These are phyloP conservation scores for Epichloe amarillans DNA, from an alignment of 2,329 filamentous ascomycete species.

Conservation along the genomic window DNA sequence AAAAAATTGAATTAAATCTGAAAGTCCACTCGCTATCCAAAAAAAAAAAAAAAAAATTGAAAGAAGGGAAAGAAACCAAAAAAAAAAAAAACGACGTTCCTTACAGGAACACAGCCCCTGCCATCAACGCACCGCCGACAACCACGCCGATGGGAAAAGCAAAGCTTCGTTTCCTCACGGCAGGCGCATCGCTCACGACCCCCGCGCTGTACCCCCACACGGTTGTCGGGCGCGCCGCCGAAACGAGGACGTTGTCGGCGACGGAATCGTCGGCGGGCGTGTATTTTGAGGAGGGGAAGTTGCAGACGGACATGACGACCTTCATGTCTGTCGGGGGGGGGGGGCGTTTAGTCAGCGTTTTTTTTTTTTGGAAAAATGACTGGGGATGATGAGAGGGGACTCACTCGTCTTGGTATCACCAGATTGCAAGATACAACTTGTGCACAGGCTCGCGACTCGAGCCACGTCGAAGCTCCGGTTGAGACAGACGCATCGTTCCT, in stretches of 20 bases:
- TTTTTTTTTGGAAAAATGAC: constrained; percentile 3
- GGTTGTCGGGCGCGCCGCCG: constrained; percentile 17
- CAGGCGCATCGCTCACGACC: not conserved
- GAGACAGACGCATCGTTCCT: constrained; percentile 23
- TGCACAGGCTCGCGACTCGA: constrained; percentile 23
- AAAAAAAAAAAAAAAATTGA: not conserved
- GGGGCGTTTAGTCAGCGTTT: not conserved
- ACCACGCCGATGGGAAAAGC: too few relatives aligned
- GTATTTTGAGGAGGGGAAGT: constrained; percentile 19
- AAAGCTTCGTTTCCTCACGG: too few relatives aligned
- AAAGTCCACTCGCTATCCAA: not conserved
- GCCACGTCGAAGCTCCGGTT: constrained; percentile 28
- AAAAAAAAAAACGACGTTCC: not conserved
- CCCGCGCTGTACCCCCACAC: constrained; percentile 7
- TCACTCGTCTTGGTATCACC: constrained; percentile 20
- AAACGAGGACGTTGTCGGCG: constrained; percentile 21
- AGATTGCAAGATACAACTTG: constrained; percentile 23
- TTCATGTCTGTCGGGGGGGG: constrained; percentile 17
- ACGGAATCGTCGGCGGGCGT: constrained; percentile 16
- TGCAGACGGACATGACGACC: constrained; percentile 22
- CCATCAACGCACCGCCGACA: too few relatives aligned
- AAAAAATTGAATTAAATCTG: too few relatives aligned
- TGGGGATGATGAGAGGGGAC: too few relatives aligned
- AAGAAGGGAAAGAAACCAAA: not conserved
- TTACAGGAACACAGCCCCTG: too few relatives aligned